Evolutionary conservation across 768 basidiomycete genomes (phyloP).

Genomic region (Boletus pseudopeckii): DNA sequence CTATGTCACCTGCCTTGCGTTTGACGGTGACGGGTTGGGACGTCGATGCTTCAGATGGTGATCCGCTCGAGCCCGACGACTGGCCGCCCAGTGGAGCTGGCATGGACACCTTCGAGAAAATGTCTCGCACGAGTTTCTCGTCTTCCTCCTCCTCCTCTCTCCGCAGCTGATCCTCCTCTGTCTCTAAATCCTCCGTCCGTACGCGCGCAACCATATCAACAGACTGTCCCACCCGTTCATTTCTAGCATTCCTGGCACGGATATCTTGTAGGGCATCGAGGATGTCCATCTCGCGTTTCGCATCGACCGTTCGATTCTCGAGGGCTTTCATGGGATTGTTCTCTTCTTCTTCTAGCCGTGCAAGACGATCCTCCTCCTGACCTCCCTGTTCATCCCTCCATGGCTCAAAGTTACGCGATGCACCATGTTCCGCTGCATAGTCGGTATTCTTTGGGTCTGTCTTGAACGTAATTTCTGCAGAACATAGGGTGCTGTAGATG

Average conservation of each 20-base stretch:
- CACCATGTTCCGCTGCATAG: constrained; percentile 91
- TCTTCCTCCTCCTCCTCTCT: constrained; percentile 85
- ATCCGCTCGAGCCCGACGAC: constrained; percentile 24
- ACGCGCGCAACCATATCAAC: constrained; percentile 67
- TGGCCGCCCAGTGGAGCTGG: constrained; percentile 22
- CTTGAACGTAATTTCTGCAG: constrained; percentile 99
- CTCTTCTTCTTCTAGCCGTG: constrained; percentile 86
- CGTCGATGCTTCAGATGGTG: constrained; percentile 16
- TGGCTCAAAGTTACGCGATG: constrained; percentile 96
- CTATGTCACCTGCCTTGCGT: constrained; percentile 77
- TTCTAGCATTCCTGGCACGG: constrained; percentile 79
- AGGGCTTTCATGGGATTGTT: constrained; percentile 97
- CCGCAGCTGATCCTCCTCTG: constrained; percentile 69
- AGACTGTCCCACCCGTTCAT: constrained; percentile 77
- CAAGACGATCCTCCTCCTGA: constrained; percentile 81
- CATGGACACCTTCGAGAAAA: constrained; percentile 73
- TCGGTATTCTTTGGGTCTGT: constrained; percentile 98
- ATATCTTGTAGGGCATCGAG: constrained; percentile 95
- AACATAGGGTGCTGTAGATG: constrained; percentile 76
- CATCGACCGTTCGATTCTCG: constrained; percentile 89
- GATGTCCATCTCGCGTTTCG: constrained; percentile 97
- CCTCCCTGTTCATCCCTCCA: constrained; percentile 83
- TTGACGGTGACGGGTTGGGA: constrained; percentile 64
- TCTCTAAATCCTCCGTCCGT: constrained; percentile 65
- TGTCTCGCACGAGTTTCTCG: constrained; percentile 81